A percentile compares a stretch with the other conserved stretches of the same genome.
These are phyloP conservation scores for Linnemannia zychae DNA, from an alignment of 192 early-diverging fungal genomes.

Conservation along the genomic window DNA sequence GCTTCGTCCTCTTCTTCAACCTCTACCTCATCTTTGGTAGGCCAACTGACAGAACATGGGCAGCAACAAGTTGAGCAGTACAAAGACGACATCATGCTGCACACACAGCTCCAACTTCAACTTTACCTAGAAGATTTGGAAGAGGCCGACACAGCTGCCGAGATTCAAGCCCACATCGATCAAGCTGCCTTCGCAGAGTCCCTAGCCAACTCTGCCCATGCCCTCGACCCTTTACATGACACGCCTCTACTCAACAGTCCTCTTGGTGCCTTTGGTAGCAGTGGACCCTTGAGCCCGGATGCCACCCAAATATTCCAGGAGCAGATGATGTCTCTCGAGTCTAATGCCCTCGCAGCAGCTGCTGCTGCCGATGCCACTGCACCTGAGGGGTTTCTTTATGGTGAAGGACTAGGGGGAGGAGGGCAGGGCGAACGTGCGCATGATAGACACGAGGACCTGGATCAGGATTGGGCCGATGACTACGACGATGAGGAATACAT, in stretches of 20 bases:
- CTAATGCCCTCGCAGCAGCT: slow-evolving; percentile 18
- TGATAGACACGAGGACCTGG: slow-evolving; percentile 15
- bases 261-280: background rate
- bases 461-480: slow-evolving; percentile 16
- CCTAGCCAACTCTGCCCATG: background rate
- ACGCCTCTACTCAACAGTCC: background rate
- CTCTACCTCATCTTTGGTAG: background rate
- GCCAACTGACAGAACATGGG: background rate
- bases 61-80: slow-evolving; percentile 12
- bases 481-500: slow-evolving; percentile 47
- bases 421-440: slow-evolving; percentile 12
- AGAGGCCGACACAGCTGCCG: slow-evolving; percentile 19
- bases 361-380: background rate
- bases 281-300: background rate
- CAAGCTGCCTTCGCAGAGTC: background rate
- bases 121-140: slow-evolving; percentile 43
- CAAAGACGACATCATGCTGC: slow-evolving; percentile 24
- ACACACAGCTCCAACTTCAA: slow-evolving; percentile 44
- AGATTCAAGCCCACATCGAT: slow-evolving; percentile 23
- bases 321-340: slow-evolving; percentile 38
- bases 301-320: slow-evolving; percentile 21
- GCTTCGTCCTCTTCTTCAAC: background rate
- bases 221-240: background rate
- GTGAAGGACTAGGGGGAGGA: background rate
- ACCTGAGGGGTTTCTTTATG: background rate